These are phyloP conservation scores for Aspergillus uvarum DNA, from an alignment of 2,329 filamentous ascomycete species.

Conservation along the genomic window DNA sequence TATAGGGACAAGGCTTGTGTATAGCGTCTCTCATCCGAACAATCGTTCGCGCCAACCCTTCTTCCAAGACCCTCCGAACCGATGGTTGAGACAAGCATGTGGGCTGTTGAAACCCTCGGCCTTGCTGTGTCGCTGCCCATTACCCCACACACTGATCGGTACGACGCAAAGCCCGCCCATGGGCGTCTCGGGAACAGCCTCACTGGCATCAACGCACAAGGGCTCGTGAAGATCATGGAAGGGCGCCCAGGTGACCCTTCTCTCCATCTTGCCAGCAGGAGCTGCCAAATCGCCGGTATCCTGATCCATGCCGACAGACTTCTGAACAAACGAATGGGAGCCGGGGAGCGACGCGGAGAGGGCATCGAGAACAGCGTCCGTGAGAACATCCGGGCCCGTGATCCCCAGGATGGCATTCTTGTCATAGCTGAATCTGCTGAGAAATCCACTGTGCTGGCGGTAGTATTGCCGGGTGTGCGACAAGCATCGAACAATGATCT, in stretches of 20 bases:
- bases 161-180: constrained; percentile 85
- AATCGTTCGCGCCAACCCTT: constrained; percentile 32
- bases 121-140: constrained; percentile 37
- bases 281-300: constrained; percentile 24
- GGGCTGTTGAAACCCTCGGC: constrained; percentile 27
- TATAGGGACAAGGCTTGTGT: no score
- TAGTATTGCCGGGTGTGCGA: constrained; percentile 32
- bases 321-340: constrained; percentile 25
- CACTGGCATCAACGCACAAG: constrained; percentile 26
- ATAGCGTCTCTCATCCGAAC: constrained; percentile 21
- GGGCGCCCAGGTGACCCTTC: constrained; percentile 37
- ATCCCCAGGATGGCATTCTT: constrained; percentile 32
- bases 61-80: constrained; percentile 36
- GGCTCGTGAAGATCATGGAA: constrained; percentile 29
- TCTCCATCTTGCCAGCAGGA: constrained; percentile 4
- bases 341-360: constrained; percentile 29
- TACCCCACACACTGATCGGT: constrained; percentile 65
- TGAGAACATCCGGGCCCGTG: constrained; percentile 37
- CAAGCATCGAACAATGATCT: constrained; percentile 32
- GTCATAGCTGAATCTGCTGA: constrained; percentile 21
- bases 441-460: constrained; percentile 13
- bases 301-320: constrained; percentile 25
- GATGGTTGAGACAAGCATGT: constrained; percentile 36
- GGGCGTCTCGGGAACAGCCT: constrained; percentile 49
- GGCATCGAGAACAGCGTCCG: constrained; percentile 34